Evolutionary conservation across 305 asterid species (phyloP), one percentile per base, ranked within the genome.

Genomic region (Fraxinus platypoda): DNA sequence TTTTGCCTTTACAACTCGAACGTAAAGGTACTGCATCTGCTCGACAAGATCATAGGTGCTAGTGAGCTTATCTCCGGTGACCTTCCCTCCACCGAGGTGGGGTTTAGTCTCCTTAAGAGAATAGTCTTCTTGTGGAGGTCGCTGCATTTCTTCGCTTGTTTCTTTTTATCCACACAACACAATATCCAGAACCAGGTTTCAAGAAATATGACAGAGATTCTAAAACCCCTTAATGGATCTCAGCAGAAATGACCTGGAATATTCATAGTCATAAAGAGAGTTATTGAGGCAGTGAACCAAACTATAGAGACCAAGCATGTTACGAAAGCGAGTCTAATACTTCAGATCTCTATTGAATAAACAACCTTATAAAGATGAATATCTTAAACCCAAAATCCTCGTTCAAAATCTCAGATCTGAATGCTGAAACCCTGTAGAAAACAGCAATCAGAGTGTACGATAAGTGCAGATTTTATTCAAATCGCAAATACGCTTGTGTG

Each of bases 1-100:
- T 80, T 83, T 92, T 0, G 97, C 97, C 84, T 92, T 92, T 62
- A 90, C 97, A 3, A 92, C 97, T 21, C 97, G 97, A 79, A 92
- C 97, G 17, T 92, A 92, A 75, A 92, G 95, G 82, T 90, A 92
- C 74, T 90, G 93, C 94, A 92, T 91, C 83, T 92, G 97, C 88
- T 92, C 97, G 26, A 92, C 97, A 25, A 92, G 94, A 83, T 91
- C 97, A 90, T 92, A 92, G 80, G 97, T 91, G 83, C 94, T 92
- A 11, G 94, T 91, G 81, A 90, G 91, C 86, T 91, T 92, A 71
- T 92, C 95, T 78, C 97, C 95, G 1, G 91, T 86, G 26, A 89
- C 84, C 87, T 87, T 91, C 81, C 95, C 94, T 21, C 97, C 95
- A 86, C 97, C 97, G 1, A 92, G 91, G 89, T 91, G 94, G 82